Conservation (phyloP, 306 rosid genomes). For the Medicago ruthenica region DNA sequence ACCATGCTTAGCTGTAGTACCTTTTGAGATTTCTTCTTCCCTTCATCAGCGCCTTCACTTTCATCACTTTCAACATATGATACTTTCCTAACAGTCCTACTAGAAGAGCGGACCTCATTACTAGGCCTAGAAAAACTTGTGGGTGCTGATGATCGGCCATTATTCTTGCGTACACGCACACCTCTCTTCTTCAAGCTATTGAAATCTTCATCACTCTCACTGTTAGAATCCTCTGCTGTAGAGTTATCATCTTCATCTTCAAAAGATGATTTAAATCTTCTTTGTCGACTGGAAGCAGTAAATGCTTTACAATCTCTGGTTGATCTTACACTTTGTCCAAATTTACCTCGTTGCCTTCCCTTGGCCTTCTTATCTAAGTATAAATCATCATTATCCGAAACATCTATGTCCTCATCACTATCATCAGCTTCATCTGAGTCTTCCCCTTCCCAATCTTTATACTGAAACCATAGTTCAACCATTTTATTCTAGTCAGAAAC, state of each 20-base stretch:
- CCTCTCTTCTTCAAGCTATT: slow-evolving; percentile 62
- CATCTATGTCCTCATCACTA: slow-evolving; percentile 68
- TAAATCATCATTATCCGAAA: slow-evolving; percentile 81
- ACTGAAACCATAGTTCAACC: slow-evolving; percentile 59
- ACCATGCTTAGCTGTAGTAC: slow-evolving; percentile 51
- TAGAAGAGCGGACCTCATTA: slow-evolving; percentile 87
- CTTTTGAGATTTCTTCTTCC: slow-evolving; percentile 87
- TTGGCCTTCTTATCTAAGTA: slow-evolving; percentile 55
- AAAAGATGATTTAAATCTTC: slow-evolving; percentile 71
- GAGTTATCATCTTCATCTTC: slow-evolving; percentile 73
- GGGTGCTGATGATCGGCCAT: slow-evolving; percentile 55
- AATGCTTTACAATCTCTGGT: slow-evolving; percentile 63
- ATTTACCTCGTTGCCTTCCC: slow-evolving; percentile 69
- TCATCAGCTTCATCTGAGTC: slow-evolving; percentile 78
- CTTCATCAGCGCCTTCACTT: slow-evolving; percentile 92
- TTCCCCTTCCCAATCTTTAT: slow-evolving; percentile 87
- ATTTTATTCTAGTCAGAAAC: slow-evolving; percentile 39
- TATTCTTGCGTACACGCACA: slow-evolving; percentile 64
- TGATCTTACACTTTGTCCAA: slow-evolving; percentile 58
- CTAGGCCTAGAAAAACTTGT: slow-evolving; percentile 57
- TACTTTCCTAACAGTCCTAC: slow-evolving; percentile 86
- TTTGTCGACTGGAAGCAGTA: slow-evolving; percentile 64
- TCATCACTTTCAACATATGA: slow-evolving; percentile 98
- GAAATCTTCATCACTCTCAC: slow-evolving; percentile 76
- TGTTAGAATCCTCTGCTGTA: slow-evolving; percentile 73